These are phyloP conservation scores for Verticillium longisporum DNA, from an alignment of 2,329 filamentous ascomycete species.

Conservation along the genomic window DNA sequence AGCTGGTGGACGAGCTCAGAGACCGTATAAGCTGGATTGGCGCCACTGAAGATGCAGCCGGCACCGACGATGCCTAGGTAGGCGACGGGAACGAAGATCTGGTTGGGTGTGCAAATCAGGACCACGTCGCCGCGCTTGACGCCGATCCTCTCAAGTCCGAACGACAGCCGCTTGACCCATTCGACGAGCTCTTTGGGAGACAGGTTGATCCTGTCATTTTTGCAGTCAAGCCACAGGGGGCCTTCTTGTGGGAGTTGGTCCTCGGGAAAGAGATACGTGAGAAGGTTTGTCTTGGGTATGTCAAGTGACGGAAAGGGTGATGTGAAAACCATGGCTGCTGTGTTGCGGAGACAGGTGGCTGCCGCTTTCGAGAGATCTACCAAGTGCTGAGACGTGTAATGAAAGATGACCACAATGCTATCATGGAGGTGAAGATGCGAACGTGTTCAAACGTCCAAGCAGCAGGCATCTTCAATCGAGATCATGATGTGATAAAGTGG, in stretches of 20 bases:
- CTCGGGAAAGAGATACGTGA: slow-evolving; percentile 26
- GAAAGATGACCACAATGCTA: too few relatives aligned
- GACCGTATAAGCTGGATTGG: slow-evolving; percentile 44
- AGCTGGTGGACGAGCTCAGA: slow-evolving; percentile 45
- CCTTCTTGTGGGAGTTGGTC: slow-evolving; percentile 27
- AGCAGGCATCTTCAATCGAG: neutral
- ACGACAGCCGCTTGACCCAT: slow-evolving; percentile 45
- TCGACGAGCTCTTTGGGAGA: slow-evolving; percentile 38
- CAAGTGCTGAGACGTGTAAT: too few relatives aligned
- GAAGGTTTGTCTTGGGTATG: slow-evolving; percentile 37
- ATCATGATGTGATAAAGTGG: neutral
- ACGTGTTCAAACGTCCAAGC: neutral
- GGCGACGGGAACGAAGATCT: slow-evolving; percentile 46
- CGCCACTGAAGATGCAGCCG: slow-evolving; percentile 46
- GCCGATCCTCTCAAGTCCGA: slow-evolving; percentile 38
- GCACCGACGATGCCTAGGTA: slow-evolving; percentile 47
- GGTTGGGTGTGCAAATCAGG: slow-evolving; percentile 47
- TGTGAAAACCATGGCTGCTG: slow-evolving; percentile 29
- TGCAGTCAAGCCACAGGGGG: slow-evolving; percentile 47
- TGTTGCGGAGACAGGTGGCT: neutral
- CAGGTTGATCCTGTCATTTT: slow-evolving; percentile 32
- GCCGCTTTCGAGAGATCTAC: too few relatives aligned
- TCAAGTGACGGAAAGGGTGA: slow-evolving; percentile 34
- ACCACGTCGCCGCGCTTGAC: slow-evolving; percentile 42
- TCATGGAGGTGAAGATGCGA: too few relatives aligned